Evolutionary conservation across 192 early-diverging fungal species (phyloP).

Genomic region (Coemansia erecta): DNA sequence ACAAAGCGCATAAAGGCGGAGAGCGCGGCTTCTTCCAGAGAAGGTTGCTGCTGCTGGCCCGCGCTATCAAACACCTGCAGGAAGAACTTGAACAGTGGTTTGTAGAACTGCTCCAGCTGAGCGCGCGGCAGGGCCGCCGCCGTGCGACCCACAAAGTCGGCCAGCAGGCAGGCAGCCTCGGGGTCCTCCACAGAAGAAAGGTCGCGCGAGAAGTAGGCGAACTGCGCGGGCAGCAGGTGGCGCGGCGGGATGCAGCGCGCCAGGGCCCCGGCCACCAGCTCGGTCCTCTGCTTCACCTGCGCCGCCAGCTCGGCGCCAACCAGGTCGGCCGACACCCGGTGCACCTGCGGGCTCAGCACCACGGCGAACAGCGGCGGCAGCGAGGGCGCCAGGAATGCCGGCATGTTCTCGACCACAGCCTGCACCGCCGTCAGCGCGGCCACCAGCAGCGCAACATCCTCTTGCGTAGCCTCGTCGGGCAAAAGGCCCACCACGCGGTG

Average conservation of each 20-base stretch:
- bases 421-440: constrained; percentile 43
- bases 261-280: constrained; percentile 30
- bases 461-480: constrained; percentile 18
- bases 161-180: constrained; percentile 58
- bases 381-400: constrained; percentile 49
- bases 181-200: constrained; percentile 53
- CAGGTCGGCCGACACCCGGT: neutral
- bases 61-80: constrained; percentile 62
- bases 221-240: constrained; percentile 47
- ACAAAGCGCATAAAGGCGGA: constrained; percentile 77
- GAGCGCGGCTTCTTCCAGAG: constrained; percentile 68
- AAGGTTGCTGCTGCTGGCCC: constrained; percentile 41
- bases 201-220: constrained; percentile 52
- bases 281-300: constrained; percentile 18
- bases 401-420: constrained; percentile 48
- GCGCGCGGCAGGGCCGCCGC: constrained; percentile 63
- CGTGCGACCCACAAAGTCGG: constrained; percentile 66
- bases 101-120: constrained; percentile 68
- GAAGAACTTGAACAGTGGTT: constrained; percentile 86
- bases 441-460: constrained; percentile 48
- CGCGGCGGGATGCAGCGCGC: constrained; percentile 37
- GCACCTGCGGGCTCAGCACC: constrained; percentile 27
- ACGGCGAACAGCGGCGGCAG: constrained; percentile 37
- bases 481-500: constrained; percentile 16
- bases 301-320: constrained; percentile 14